phyloP scores from a whole-genome alignment of 805 yeast genomes.

The Suhomyces sp. region DNA sequence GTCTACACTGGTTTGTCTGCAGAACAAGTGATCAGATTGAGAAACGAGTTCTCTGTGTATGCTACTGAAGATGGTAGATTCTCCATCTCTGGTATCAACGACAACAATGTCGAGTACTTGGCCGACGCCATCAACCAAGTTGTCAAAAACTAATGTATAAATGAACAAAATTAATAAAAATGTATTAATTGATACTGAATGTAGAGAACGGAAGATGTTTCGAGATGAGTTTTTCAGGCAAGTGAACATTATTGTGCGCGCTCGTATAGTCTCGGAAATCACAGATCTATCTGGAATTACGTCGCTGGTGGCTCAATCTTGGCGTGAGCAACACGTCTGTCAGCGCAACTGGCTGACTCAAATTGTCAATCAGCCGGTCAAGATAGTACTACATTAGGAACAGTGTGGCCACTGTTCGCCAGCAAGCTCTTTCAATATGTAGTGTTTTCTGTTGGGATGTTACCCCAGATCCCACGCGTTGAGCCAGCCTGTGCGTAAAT shows the following conservation, averaged over 20 bases:
- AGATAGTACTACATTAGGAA: too few relatives aligned
- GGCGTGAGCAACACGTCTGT: not conserved
- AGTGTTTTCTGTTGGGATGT: not conserved
- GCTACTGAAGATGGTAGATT: conserved; percentile 89
- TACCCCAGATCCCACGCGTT: not conserved
- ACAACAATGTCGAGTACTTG: conserved; percentile 70
- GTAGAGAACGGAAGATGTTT: not conserved
- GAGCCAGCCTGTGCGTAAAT: not conserved
- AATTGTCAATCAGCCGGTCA: too few relatives aligned
- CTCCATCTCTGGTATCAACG: conserved; percentile 85
- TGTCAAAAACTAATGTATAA: conserved; percentile 22
- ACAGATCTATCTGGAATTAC: not conserved
- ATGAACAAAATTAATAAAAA: not conserved
- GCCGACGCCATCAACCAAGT: conserved; percentile 60
- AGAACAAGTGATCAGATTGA: conserved; percentile 68
- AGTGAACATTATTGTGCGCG: not conserved
- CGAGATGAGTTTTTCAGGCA: not conserved
- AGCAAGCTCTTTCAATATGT: not conserved
- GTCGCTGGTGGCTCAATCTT: not conserved
- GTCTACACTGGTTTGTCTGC: conserved; percentile 79
- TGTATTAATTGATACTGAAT: too few relatives aligned
- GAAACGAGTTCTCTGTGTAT: conserved; percentile 72
- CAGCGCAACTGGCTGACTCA: not conserved
- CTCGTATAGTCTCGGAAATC: not conserved
- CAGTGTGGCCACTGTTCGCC: not conserved